Evolutionary conservation across 257 asterid species (phyloP).

Genomic region (Ehretia macrophylla): DNA sequence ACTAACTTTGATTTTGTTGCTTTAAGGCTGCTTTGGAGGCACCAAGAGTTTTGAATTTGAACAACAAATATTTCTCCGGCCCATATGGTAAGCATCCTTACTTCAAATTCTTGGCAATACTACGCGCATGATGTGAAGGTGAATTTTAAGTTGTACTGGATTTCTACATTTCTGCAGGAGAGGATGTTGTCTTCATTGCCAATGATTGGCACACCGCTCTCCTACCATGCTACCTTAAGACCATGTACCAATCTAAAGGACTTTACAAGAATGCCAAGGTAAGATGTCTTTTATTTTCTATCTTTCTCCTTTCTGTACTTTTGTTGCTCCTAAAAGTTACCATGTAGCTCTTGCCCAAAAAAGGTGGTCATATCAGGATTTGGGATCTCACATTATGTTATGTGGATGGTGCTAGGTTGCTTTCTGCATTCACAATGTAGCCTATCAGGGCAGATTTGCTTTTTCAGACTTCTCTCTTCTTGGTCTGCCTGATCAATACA

Average conservation of each 20-base stretch:
- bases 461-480: constrained; percentile 74
- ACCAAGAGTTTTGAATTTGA: constrained; percentile 64
- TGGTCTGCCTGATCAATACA: constrained; percentile 68
- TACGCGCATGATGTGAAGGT: background rate
- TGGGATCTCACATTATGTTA: constrained; percentile 8
- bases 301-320: background rate
- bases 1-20: constrained; percentile 10
- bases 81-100: constrained; percentile 58
- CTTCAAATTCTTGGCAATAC: background rate
- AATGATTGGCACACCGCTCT: constrained; percentile 96
- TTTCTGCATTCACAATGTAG: constrained; percentile 97
- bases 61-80: constrained; percentile 69
- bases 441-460: constrained; percentile 87
- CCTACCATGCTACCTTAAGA: constrained; percentile 88
- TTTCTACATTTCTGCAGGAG: constrained; percentile 48
- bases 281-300: constrained; percentile 1
- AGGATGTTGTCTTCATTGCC: constrained; percentile 84
- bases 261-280: constrained; percentile 73
- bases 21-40: constrained; percentile 94
- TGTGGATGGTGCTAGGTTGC: constrained; percentile 48
- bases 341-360: background rate
- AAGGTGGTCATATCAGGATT: too few relatives aligned
- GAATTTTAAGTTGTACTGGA: background rate
- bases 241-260: constrained; percentile 80
- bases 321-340: background rate